These are phyloP conservation scores for Tolypocladium sp. DNA, from an alignment of 2,329 filamentous ascomycete genomes.

Conservation along the genomic window DNA sequence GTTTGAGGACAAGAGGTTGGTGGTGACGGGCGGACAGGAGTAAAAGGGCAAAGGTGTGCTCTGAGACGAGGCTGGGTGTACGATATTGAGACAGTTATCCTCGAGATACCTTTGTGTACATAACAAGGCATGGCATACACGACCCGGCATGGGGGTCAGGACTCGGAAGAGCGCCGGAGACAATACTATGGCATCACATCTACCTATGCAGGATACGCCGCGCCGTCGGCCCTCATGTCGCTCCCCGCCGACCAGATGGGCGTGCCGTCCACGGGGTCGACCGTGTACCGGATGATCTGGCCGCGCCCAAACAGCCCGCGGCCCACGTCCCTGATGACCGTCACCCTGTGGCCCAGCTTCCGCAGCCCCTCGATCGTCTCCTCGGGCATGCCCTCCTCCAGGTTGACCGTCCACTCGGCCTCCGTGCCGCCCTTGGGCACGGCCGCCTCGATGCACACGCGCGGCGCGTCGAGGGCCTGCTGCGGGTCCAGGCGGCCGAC, in stretches of 20 bases:
- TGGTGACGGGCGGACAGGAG: constrained; percentile 45
- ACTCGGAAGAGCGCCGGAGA: background rate
- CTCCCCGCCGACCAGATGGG: constrained; percentile 82
- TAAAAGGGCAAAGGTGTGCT: constrained; percentile 18
- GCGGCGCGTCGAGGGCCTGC: constrained; percentile 78
- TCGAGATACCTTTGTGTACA: background rate
- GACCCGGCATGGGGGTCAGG: background rate
- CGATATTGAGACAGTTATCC: constrained; percentile 4
- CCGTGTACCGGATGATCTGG: constrained; percentile 72
- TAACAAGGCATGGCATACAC: background rate
- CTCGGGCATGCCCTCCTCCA: constrained; percentile 73
- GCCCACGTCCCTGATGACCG: constrained; percentile 55
- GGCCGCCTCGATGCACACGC: constrained; percentile 77
- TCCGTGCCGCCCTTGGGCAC: constrained; percentile 53
- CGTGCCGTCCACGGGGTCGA: constrained; percentile 58
- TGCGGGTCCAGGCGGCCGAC: constrained; percentile 77
- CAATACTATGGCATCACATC: background rate
- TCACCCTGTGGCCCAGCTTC: constrained; percentile 63
- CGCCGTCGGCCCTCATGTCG: constrained; percentile 79
- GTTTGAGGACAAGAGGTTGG: constrained; percentile 83
- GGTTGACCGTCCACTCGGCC: constrained; percentile 56
- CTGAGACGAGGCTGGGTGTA: constrained; percentile 7
- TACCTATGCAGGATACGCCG: constrained; percentile 40
- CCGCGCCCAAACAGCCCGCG: constrained; percentile 74
- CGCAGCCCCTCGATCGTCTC: constrained; percentile 59